Evolutionary conservation across 2,329 filamentous ascomycete genomes (phyloP), one percentile per base, ranked within the genome.

Genomic region (Mycosphaerella sp.): DNA sequence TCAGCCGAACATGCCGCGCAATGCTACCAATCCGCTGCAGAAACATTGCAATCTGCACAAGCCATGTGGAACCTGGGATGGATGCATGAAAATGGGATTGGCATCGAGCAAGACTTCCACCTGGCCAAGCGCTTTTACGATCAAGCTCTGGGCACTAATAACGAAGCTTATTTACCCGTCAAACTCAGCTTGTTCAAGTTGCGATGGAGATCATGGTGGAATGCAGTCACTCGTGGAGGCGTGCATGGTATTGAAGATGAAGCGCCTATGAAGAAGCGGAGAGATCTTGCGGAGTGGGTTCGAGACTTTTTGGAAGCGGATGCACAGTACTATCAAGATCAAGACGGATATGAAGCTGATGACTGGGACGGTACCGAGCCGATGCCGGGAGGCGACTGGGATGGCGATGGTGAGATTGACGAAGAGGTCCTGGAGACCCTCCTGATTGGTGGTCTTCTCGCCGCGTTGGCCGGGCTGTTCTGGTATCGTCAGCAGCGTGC

Each of bases 11-110:
- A 95, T 70, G 95, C 95, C 5, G 90, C 91, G 0, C 84, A 87
- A 43, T 98, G 93, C 74, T 98, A 98, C 66, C 86, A 87, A 50
- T 87, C 89, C 3, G 93, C 93, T 1, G 91, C 91, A 0, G 93
- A 98, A 67, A 90, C 87, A 56, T 84, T 92, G 62, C 86, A 90
- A 67, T 95, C 89, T 63, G 93, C 92, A 2, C 95, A 98, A 72
- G 93, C 95, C 11, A 82, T 96, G 54, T 98, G 90, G 81, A 97
- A 98, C 65, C 77, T 98, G 11, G 95, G 93, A 4, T 98, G 93
- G 93, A 97, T 98, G 92, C 90, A 98, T 67, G 93, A 98, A 72
- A 96, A 97, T 66, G 93, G 93, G 6, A 79, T 97, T 47, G 89
- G 91, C 1, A 81, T 97, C 17, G 86, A 87, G 51, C 93, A 98